These are phyloP conservation scores for Parmelia sp. DNA, from an alignment of 495 filamentous ascomycete species.

Conservation along the genomic window DNA sequence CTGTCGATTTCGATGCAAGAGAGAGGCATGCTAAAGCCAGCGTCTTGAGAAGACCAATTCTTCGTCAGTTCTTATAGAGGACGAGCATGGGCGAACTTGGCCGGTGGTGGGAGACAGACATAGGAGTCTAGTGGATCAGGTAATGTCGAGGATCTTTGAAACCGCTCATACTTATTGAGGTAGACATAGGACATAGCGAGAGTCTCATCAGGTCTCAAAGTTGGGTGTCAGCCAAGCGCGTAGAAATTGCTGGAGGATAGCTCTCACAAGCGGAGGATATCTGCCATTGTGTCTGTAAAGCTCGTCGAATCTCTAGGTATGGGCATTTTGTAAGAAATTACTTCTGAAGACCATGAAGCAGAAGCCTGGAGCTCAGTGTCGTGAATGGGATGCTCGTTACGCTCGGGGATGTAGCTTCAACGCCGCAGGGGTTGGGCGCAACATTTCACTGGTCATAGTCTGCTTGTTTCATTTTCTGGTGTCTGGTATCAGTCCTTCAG, in stretches of 20 bases:
- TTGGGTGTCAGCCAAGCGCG: background rate
- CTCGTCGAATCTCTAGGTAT: slow-evolving; percentile 23
- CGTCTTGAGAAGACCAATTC: slow-evolving; percentile 27
- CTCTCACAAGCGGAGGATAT: slow-evolving; percentile 37
- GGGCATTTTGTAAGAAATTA: slow-evolving; percentile 3
- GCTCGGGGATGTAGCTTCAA: background rate
- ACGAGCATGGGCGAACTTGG: background rate
- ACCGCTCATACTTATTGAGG: slow-evolving; percentile 36
- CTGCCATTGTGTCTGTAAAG: slow-evolving; percentile 37
- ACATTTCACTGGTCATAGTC: too few species aligned
- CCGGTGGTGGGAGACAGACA: slow-evolving; percentile 25
- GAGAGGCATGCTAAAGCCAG: slow-evolving; percentile 38
- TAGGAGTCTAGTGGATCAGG: slow-evolving; percentile 23
- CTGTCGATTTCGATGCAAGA: slow-evolving; percentile 39
- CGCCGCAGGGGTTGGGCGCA: too few species aligned
- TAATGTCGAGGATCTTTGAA: slow-evolving; percentile 16
- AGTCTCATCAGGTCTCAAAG: slow-evolving; percentile 34
- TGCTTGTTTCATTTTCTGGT: too few species aligned
- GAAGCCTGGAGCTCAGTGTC: background rate
- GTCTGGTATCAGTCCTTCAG: background rate
- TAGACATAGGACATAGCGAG: slow-evolving; percentile 42
- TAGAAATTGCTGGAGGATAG: background rate
- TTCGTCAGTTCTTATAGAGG: slow-evolving; percentile 5
- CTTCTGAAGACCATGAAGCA: background rate
- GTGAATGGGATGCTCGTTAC: background rate